Evolutionary conservation across 805 yeast species (phyloP).

Genomic region (Tanozyma kutaoensis): DNA sequence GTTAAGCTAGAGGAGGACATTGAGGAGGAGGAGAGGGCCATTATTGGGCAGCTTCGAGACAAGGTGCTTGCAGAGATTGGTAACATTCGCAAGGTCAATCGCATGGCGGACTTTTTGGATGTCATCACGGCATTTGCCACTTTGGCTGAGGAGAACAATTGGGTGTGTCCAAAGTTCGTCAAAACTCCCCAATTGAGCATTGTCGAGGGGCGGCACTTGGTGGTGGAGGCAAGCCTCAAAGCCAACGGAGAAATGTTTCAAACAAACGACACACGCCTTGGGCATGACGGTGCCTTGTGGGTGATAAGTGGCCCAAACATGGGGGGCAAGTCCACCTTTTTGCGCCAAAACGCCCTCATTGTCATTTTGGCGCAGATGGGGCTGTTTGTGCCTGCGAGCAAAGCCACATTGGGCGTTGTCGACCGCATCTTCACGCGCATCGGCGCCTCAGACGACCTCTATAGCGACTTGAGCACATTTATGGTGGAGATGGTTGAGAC

Average conservation of each 20-base stretch:
- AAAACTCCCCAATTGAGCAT: constrained; percentile 27
- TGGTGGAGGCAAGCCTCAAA: constrained; percentile 45
- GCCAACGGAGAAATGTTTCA: constrained; percentile 32
- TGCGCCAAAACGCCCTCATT: constrained; percentile 34
- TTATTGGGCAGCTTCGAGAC: constrained; percentile 35
- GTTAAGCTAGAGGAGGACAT: constrained; percentile 35
- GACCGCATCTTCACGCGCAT: constrained; percentile 36
- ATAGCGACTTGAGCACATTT: constrained; percentile 30
- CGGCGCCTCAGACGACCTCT: constrained; percentile 19
- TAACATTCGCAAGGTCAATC: constrained; percentile 36
- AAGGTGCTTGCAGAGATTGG: constrained; percentile 30
- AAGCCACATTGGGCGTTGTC: constrained; percentile 31
- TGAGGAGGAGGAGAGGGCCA: constrained; percentile 36
- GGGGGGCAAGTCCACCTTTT: constrained; percentile 44
- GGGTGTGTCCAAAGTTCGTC: constrained; percentile 54
- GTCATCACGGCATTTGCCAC: constrained; percentile 59
- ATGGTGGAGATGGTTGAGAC: constrained; percentile 35
- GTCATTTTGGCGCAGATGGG: constrained; percentile 41
- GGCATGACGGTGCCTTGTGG: constrained; percentile 2
- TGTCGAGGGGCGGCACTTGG: constrained; percentile 64
- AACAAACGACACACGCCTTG: constrained; percentile 21
- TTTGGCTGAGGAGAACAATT: constrained; percentile 52
- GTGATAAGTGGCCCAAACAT: constrained; percentile 24
- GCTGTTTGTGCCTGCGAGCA: constrained; percentile 37
- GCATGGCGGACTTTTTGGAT: constrained; percentile 54